Base-by-base conservation (phyloP, 768 basidiomycete species). In the Sarcodon aspratus region DNA sequence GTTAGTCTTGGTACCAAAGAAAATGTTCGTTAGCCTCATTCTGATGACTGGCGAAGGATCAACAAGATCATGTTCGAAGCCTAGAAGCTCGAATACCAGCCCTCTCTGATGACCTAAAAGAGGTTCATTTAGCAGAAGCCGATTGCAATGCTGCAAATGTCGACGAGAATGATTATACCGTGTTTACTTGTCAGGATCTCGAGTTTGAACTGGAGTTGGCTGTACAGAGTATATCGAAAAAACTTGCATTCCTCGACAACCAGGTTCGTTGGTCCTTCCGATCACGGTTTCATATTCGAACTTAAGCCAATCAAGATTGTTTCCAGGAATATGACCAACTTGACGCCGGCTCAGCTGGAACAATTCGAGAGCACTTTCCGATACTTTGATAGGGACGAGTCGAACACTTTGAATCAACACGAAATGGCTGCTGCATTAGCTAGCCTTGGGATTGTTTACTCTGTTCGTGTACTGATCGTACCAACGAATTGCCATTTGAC, bases 321-420 rank as follows among this genome's bases (percentile, higher is more conserved):
- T 1, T 93, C 96, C 10, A 76, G 91, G 42, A 91, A 89, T 57
- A 83, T 90, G 78, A 87, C 91, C 21, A 96, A 97, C 61, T 66
- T 99, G 53, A 95, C 95, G 0, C 93, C 96, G 0, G 93, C 91
- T 11, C 91, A 93, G 60, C 72, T 98, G 18, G 95, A 98, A 61
- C 93, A 97, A 60, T 95, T 96, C 55, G 95, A 98, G 64, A 80
- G 84, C 61, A 95, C 93, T 1, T 98, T 99, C 80, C 80, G 94
- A 46, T 94, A 97, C 67, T 99, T 99, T 59, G 95, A 97, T 65
- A 80, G 80, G 53, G 93, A 97, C 55, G 85, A 89, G 57, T 81
- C 85, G 36, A 96, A 97, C 61, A 92, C 90, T 0, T 76, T 98
- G 36, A 79, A 75, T 51, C 61, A 83, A 50, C 74, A 88, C 6